These are phyloP conservation scores for Syncephalis plumigaleata DNA, from an alignment of 371 early-diverging fungal species.

Conservation along the genomic window DNA sequence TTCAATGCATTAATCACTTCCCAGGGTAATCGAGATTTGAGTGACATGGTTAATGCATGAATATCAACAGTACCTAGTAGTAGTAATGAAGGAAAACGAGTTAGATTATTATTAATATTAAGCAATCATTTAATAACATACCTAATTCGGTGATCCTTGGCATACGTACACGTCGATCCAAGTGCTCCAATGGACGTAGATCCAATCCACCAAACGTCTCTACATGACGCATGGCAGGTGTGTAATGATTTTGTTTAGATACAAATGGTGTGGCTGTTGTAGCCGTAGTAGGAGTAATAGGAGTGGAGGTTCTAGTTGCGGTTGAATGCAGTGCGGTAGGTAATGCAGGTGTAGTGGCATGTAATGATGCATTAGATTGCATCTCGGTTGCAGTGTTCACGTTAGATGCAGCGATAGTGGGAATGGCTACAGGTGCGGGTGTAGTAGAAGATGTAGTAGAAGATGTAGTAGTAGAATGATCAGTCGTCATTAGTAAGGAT, in stretches of 20 bases:
- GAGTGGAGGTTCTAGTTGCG: too few species aligned
- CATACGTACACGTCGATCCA: not conserved
- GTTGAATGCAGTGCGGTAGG: too few species aligned
- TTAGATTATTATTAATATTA: not conserved
- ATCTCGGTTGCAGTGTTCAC: too few species aligned
- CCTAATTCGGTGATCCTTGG: not conserved
- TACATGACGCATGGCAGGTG: not conserved
- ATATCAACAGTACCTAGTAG: conserved; percentile 52
- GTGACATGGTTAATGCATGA: conserved; percentile 51
- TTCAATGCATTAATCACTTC: conserved; percentile 58
- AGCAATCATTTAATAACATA: not conserved
- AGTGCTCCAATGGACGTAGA: not conserved
- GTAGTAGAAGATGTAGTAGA: too few species aligned
- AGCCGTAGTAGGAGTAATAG: conserved; percentile 29
- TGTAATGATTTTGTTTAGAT: not conserved
- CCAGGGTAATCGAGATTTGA: conserved; percentile 53
- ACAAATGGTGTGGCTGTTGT: not conserved
- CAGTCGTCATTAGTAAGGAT: too few species aligned
- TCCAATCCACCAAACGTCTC: not conserved
- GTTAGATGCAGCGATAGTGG: too few species aligned
- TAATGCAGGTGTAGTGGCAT: too few species aligned
- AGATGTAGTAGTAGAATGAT: too few species aligned
- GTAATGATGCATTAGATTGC: too few species aligned
- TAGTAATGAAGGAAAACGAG: too few species aligned
- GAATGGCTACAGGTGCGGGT: too few species aligned